Percentiles rank a stretch among this genome's conserved stretches.
These are phyloP conservation scores for Stagonosporopsis cucurbitacearum DNA, from an alignment of 2,329 filamentous ascomycete genomes.

Conservation along the genomic window DNA sequence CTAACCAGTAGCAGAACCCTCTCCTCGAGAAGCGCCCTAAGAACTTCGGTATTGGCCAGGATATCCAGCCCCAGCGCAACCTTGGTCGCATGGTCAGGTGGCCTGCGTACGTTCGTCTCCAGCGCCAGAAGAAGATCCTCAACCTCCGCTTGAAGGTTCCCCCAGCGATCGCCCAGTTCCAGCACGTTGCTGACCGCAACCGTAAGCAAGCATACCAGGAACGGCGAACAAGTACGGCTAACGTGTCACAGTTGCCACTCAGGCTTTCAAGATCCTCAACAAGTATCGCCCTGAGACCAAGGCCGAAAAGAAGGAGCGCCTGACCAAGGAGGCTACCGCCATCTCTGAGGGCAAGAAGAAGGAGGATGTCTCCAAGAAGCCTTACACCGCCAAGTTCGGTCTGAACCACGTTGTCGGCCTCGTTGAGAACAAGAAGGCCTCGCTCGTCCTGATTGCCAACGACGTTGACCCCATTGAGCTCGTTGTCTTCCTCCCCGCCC, in stretches of 20 bases:
- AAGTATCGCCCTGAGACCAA: constrained; percentile 99
- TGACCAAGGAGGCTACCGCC: constrained; percentile 96
- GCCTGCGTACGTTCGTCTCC: constrained; percentile 93
- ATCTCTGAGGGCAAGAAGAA: constrained; percentile 99
- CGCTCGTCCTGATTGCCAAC: constrained; percentile 97
- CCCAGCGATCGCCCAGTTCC: constrained; percentile 96
- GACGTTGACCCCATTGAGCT: constrained; percentile 99
- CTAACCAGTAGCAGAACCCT: constrained; percentile 74
- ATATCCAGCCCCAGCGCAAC: constrained; percentile 80
- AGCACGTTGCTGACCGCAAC: constrained; percentile 75
- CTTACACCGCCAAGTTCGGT: constrained; percentile 99
- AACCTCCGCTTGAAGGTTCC: constrained; percentile 98
- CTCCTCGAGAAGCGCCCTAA: constrained; percentile 97
- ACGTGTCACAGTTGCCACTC: constrained; percentile 70
- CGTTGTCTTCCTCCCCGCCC: constrained; percentile 97
- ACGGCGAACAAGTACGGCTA: constrained; percentile 64
- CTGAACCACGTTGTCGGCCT: constrained; percentile 85
- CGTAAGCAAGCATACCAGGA: constrained; percentile 33
- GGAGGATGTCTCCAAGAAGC: constrained; percentile 98
- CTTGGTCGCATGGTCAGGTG: constrained; percentile 87
- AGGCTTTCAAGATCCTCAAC: constrained; percentile 99
- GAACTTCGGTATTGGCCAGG: constrained; percentile 99
- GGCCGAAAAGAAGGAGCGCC: constrained; percentile 99
- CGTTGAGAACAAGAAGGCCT: constrained; percentile 93
- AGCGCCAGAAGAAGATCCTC: constrained; percentile 94